Conservation (phyloP, 345 rosid species). For the Hibiscus syriacus region DNA sequence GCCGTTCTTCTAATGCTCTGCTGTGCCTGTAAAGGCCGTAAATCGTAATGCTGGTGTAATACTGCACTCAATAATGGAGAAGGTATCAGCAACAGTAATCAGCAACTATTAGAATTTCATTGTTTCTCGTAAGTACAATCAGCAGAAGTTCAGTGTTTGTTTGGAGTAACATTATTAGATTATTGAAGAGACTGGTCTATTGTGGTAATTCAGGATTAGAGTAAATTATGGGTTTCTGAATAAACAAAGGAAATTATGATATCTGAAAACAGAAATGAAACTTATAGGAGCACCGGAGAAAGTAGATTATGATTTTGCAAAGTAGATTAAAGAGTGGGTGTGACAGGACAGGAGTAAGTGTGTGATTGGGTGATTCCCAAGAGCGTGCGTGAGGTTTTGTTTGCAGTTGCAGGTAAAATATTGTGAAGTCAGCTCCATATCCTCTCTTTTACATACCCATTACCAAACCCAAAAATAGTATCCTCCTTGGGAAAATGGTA, state of each 20-base stretch:
- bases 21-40: neutral
- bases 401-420: too few relatives aligned
- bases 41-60: neutral
- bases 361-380: neutral
- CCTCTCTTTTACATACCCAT: neutral
- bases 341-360: neutral
- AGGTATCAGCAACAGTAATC: neutral
- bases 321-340: neutral
- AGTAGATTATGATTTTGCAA: neutral
- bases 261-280: neutral
- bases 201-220: too few relatives aligned
- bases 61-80: slow-evolving; percentile 3
- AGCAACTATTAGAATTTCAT: neutral
- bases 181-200: too few relatives aligned
- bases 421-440: too few relatives aligned
- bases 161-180: too few relatives aligned
- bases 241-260: neutral
- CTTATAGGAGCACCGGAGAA: neutral
- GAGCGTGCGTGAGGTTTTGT: slow-evolving; percentile 8
- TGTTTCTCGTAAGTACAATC: neutral
- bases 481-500: slow-evolving; percentile 19
- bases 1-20: neutral
- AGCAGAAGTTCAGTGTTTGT: neutral
- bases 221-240: neutral
- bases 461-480: slow-evolving; percentile 13